These are phyloP conservation scores for Scedosporium aurantiacum DNA, from an alignment of 2,329 filamentous ascomycete species.

Conservation along the genomic window DNA sequence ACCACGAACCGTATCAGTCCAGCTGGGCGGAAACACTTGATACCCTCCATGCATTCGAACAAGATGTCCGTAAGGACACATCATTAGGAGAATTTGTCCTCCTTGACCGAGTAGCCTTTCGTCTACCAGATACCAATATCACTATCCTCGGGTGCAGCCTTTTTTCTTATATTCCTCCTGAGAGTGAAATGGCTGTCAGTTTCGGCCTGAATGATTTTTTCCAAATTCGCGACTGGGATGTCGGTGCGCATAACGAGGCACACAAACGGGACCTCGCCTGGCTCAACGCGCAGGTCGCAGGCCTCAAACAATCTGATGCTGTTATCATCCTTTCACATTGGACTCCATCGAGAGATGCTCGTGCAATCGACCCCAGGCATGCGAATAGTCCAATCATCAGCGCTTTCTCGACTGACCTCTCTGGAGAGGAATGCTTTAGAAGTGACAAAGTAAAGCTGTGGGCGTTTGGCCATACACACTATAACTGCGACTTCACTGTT, in stretches of 20 bases:
- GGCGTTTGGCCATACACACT: conserved; percentile 39
- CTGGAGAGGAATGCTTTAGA: conserved; percentile 24
- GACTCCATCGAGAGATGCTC: conserved; percentile 24
- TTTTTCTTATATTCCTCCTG: conserved; percentile 32
- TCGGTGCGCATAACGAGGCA: conserved; percentile 23
- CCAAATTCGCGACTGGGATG: conserved; percentile 27
- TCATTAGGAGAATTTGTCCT: conserved; percentile 27
- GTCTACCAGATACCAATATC: conserved; percentile 14
- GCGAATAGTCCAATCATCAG: conserved; percentile 15
- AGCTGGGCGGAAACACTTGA: conserved; percentile 21
- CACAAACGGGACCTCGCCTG: conserved; percentile 29
- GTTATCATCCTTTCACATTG: conserved; percentile 32
- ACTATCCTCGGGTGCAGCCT: conserved; percentile 28
- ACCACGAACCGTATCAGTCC: conserved; percentile 43
- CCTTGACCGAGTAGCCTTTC: conserved; percentile 21
- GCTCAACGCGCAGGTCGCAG: conserved; percentile 27
- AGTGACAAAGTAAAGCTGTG: conserved; percentile 26
- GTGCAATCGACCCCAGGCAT: conserved; percentile 24
- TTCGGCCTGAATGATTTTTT: conserved; percentile 41
- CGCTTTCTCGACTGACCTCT: conserved; percentile 30
- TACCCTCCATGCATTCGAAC: conserved; percentile 21
- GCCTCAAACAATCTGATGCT: conserved; percentile 4
- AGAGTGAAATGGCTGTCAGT: conserved; percentile 25
- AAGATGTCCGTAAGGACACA: conserved; percentile 13
- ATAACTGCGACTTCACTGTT: conserved; percentile 27